Conservation (phyloP, 768 basidiomycete genomes). For the Pisolithus tinctorius region DNA sequence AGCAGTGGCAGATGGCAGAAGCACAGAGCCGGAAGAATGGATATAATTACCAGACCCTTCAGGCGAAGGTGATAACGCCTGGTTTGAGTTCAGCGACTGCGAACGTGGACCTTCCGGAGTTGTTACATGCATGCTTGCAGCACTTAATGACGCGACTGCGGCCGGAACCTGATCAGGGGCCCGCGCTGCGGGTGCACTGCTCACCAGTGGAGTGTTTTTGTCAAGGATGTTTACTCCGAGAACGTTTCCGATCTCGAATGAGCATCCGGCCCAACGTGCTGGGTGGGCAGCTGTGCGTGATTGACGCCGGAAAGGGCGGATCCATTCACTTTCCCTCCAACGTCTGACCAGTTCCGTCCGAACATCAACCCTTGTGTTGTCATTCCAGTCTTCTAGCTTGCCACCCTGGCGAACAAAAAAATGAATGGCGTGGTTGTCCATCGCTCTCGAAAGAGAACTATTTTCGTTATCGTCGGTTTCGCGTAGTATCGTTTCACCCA, state of each 20-base stretch:
- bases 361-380: conserved; percentile 41
- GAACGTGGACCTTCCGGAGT: conserved; percentile 8
- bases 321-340: conserved; percentile 70
- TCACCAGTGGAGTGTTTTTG: conserved; percentile 3
- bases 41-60: conserved; percentile 6
- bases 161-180: conserved; percentile 13
- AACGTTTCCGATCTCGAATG: conserved; percentile 74
- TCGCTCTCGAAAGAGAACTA: conserved; percentile 33
- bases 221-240: conserved; percentile 60
- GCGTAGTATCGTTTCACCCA: conserved; percentile 11
- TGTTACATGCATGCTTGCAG: conserved; percentile 17
- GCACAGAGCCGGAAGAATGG: conserved; percentile 19
- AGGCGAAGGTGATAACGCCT: conserved; percentile 8
- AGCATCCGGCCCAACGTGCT: conserved; percentile 60
- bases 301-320: conserved; percentile 32
- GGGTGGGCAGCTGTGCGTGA: conserved; percentile 1
- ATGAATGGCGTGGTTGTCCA: conserved; percentile 55
- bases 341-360: conserved; percentile 50
- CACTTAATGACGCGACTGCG: conserved; percentile 14
- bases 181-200: conserved; percentile 1
- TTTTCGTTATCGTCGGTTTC: conserved; percentile 30
- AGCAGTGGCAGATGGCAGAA: conserved; percentile 12
- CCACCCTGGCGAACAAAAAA: conserved; percentile 66
- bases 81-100: background rate
- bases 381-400: conserved; percentile 59